Base-by-base conservation (phyloP, 768 basidiomycete genomes). In the Hebeloma cylindrosporum region DNA sequence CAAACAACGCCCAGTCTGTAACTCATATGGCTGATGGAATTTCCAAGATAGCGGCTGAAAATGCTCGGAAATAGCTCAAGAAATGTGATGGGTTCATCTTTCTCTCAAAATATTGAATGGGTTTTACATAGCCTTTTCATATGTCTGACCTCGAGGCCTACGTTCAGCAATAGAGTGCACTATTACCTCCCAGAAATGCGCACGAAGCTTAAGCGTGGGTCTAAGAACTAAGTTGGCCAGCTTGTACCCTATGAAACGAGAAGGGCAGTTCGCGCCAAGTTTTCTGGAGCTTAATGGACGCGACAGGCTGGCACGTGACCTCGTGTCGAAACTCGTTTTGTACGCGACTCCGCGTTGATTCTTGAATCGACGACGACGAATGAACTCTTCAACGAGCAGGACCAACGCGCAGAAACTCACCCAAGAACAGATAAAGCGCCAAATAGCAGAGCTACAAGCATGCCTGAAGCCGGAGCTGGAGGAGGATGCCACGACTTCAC, bases 371-470 rank as follows among this genome's bases (percentile, higher is more conserved):
- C 23, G 11, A 21, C 3, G 25, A 32, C 37, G 41, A 43, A 85
- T 86, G 84, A 72, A 83, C 33, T 83, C 84, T 0, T 69, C 74
- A 14, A 68, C 73, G 1, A 67, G 64, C 47, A 71, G 75, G 51
- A 50, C 48, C 2, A 53, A 67, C 29, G 62, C 66, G 7, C 72
- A 74, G 20, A 59, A 59, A 32, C 63, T 57, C 21, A 70, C 58
- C 40, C 78, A 82, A 43, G 70, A 68, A 30, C 73, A 77, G 27
- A 61, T 88, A 9, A 66, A 71, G 30, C 65, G 61, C 11, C 71
- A 86, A 50, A 88, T 88, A 36, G 72, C 74, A 0, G 51, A 52
- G 0, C 63, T 88, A 18, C 74, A 86, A 47, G 68, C 77, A 30
- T 40, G 45, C 36, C 22, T 52, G 0, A 76, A 84, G 59, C 72